These are phyloP conservation scores for Sambucus nigra DNA, from an alignment of 129 eudicot genomes.

Conservation along the genomic window DNA sequence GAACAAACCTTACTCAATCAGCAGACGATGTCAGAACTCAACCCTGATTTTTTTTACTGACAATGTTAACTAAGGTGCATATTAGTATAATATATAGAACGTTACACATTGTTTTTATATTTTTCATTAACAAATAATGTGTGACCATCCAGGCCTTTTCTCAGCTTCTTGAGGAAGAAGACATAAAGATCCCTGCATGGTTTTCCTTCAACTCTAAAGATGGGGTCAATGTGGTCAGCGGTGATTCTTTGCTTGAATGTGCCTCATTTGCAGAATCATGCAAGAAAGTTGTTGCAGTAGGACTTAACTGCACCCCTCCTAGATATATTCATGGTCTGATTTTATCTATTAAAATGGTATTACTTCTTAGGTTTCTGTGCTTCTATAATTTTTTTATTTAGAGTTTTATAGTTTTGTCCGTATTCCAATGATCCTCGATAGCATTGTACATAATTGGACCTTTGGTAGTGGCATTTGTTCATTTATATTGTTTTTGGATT, in stretches of 20 bases:
- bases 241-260: constrained; percentile 80
- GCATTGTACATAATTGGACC: neutral
- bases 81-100: neutral
- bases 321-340: constrained; percentile 69
- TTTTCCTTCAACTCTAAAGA: constrained; percentile 89
- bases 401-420: constrained; percentile 1
- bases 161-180: constrained; percentile 68
- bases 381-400: neutral
- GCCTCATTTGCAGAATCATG: constrained; percentile 64
- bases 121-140: neutral
- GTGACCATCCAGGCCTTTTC: constrained; percentile 54
- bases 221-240: constrained; percentile 89
- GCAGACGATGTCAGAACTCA: neutral
- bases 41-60: neutral
- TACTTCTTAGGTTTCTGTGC: neutral
- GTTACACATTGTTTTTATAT: neutral
- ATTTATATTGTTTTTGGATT: neutral
- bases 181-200: constrained; percentile 78
- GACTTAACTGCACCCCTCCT: constrained; percentile 97
- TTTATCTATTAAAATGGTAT: constrained; percentile 63
- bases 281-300: constrained; percentile 76
- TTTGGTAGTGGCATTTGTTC: neutral
- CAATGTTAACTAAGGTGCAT: constrained; percentile 3
- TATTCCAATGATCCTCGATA: neutral
- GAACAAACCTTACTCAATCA: neutral